Conservation (phyloP, 2,329 filamentous ascomycete genomes). For the Penicillium sp. region DNA sequence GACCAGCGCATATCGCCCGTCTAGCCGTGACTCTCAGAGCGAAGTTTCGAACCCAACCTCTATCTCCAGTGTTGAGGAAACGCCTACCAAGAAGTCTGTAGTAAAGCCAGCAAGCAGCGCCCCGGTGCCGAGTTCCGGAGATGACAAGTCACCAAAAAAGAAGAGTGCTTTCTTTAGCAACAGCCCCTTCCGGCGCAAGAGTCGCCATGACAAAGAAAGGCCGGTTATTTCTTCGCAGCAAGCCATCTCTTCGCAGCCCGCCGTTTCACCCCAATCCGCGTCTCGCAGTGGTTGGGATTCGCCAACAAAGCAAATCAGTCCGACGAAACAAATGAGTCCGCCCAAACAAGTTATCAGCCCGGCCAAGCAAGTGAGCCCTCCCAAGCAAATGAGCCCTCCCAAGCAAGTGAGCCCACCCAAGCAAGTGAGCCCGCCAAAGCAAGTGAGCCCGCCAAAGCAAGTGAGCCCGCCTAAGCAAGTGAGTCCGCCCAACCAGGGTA, state of each 20-base stretch:
- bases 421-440: constrained; percentile 21
- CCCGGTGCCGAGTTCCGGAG: constrained; percentile 39
- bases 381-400: constrained; percentile 9
- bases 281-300: constrained; percentile 6
- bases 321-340: neutral
- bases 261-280: neutral
- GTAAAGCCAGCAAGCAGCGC: constrained; percentile 49
- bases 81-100: constrained; percentile 63
- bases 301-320: constrained; percentile 3
- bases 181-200: constrained; percentile 86
- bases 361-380: constrained; percentile 8
- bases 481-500: constrained; percentile 34
- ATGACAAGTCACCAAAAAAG: constrained; percentile 54
- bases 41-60: constrained; percentile 85
- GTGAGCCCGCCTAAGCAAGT: constrained; percentile 32
- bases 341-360: neutral
- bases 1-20: constrained; percentile 61
- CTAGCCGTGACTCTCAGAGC: constrained; percentile 79
- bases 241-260: constrained; percentile 3
- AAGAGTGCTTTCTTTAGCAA: constrained; percentile 87
- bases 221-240: constrained; percentile 31
- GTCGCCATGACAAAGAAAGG: constrained; percentile 62
- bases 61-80: constrained; percentile 69
- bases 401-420: constrained; percentile 19
- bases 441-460: constrained; percentile 36